These are phyloP conservation scores for Sistotremastrum suecicum DNA, from an alignment of 768 basidiomycete species.

Conservation along the genomic window DNA sequence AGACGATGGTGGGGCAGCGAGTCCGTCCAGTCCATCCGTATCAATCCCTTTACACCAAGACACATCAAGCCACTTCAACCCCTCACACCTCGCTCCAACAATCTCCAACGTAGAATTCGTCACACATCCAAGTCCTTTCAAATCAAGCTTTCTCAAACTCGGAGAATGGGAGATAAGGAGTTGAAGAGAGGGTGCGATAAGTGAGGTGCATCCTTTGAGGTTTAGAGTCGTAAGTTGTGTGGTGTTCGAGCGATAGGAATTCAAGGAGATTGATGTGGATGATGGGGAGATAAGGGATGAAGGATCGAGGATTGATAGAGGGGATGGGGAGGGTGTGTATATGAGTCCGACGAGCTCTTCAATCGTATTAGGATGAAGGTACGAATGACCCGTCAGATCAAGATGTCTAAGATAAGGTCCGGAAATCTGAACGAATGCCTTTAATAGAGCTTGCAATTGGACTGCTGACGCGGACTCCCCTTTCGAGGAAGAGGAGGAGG, in stretches of 20 bases:
- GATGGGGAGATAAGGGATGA: background rate
- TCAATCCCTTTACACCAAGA: conserved; percentile 58
- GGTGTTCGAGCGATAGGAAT: background rate
- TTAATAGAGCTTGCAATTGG: too few relatives aligned
- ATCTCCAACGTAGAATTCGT: conserved; percentile 63
- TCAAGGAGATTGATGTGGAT: background rate
- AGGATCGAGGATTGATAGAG: too few relatives aligned
- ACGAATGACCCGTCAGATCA: conserved; percentile 47
- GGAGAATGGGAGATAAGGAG: conserved; percentile 55
- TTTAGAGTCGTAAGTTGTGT: conserved; percentile 63
- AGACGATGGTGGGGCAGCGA: conserved; percentile 16
- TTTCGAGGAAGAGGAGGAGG: conserved; percentile 36
- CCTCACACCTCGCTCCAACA: conserved; percentile 42
- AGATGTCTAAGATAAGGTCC: conserved; percentile 53
- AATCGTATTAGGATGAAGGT: conserved; percentile 34
- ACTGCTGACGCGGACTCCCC: too few relatives aligned
- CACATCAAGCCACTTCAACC: conserved; percentile 49
- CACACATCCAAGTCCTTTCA: conserved; percentile 57
- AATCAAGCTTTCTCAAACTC: conserved; percentile 36
- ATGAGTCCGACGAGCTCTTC: conserved; percentile 34
- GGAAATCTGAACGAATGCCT: conserved; percentile 13
- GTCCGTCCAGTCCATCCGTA: conserved; percentile 41
- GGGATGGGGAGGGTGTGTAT: too few relatives aligned
- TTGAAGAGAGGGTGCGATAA: conserved; percentile 57
- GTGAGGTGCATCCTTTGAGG: conserved; percentile 52